Evolutionary conservation across 768 basidiomycete species (phyloP).

Genomic region (Phylloporus sp.): DNA sequence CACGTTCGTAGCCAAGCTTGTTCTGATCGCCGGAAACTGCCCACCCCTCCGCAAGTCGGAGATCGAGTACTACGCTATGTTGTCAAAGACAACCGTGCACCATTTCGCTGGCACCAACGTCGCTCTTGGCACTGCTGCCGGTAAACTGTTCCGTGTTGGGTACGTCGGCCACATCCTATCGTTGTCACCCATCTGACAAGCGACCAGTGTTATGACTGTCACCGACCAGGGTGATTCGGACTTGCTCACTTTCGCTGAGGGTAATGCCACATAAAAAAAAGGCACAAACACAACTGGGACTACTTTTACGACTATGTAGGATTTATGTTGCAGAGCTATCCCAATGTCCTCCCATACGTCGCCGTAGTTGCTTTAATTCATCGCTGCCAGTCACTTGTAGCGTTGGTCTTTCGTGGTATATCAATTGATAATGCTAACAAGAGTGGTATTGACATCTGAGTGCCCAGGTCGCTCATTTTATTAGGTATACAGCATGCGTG

Average conservation of each 20-base stretch:
- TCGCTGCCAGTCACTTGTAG: not conserved
- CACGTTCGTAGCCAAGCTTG: slow-evolving; percentile 76
- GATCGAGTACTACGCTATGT: slow-evolving; percentile 99
- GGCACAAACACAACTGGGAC: not conserved
- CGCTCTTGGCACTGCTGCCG: slow-evolving; percentile 96
- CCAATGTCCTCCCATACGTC: not conserved
- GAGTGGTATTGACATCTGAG: not conserved
- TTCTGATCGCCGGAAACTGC: slow-evolving; percentile 98
- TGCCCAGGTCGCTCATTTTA: not conserved
- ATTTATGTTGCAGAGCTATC: not conserved
- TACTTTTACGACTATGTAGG: slow-evolving; percentile 1
- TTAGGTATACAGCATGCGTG: slow-evolving; percentile 1
- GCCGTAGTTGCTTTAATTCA: not conserved
- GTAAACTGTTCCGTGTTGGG: slow-evolving; percentile 99
- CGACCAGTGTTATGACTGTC: slow-evolving; percentile 89
- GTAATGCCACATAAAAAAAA: slow-evolving; percentile 55
- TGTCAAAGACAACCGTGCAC: slow-evolving; percentile 98
- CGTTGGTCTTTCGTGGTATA: not conserved
- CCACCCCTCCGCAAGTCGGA: slow-evolving; percentile 99
- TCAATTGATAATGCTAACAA: not conserved
- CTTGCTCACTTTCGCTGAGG: slow-evolving; percentile 82
- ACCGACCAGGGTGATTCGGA: slow-evolving; percentile 96
- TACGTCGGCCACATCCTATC: slow-evolving; percentile 31
- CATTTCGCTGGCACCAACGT: slow-evolving; percentile 98
- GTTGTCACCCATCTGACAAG: slow-evolving; percentile 4